Percentiles rank a stretch among this genome's conserved stretches.
Conservation (phyloP, 164 flowering plant species). For the Sextonia rubra region DNA sequence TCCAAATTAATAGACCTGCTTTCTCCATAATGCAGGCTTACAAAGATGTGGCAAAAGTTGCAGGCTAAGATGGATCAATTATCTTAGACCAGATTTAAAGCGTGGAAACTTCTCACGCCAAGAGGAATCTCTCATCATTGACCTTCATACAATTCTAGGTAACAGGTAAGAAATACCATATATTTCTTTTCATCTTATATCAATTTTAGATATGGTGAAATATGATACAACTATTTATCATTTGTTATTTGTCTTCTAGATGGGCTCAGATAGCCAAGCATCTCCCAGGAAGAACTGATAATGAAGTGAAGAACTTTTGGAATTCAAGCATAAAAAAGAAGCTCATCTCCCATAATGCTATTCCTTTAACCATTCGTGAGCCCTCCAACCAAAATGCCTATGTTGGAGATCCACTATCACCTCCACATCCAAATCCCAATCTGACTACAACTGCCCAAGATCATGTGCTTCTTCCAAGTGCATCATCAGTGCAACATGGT, state of each 20-base stretch:
- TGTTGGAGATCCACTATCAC: conserved; percentile 12
- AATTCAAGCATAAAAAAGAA: conserved; percentile 87
- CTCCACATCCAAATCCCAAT: conserved; percentile 27
- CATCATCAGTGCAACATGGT: conserved; percentile 18
- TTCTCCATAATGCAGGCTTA: conserved; percentile 39
- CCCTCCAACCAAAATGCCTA: conserved; percentile 16
- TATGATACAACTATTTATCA: not conserved
- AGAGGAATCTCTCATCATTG: conserved; percentile 79
- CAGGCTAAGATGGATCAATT: conserved; percentile 86
- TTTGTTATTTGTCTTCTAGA: conserved; percentile 24
- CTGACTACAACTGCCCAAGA: conserved; percentile 21
- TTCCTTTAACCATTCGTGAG: conserved; percentile 12
- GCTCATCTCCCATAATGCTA: conserved; percentile 36
- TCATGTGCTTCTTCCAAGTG: conserved; percentile 19
- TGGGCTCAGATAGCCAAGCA: conserved; percentile 95
- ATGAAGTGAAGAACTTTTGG: conserved; percentile 95
- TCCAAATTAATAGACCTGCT: not conserved
- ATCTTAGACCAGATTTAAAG: conserved; percentile 81
- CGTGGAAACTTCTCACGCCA: conserved; percentile 77
- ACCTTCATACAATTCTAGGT: conserved; percentile 75
- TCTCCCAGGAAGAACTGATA: conserved; percentile 90
- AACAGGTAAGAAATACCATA: conserved; percentile 47
- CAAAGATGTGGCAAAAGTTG: conserved; percentile 96
- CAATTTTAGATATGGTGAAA: not conserved
- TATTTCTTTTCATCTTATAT: not conserved